phyloP scores from a whole-genome alignment of 2,329 filamentous ascomycete genomes.

The Penicillium olsonii region DNA sequence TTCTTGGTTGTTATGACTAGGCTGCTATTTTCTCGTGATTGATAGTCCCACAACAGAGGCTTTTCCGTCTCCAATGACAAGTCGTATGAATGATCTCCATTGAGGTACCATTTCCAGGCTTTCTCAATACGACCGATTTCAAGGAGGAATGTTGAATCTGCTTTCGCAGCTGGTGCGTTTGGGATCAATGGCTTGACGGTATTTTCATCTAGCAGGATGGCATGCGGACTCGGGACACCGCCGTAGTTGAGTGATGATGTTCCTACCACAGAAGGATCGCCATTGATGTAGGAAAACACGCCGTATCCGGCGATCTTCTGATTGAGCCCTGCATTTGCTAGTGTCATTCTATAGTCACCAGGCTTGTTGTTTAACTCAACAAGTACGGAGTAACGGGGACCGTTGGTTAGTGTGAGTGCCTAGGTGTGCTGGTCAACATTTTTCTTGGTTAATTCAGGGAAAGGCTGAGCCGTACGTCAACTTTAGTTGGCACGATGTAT shows the following conservation, averaged over 20 bases:
- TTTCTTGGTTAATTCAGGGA: not conserved
- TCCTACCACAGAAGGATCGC: not conserved
- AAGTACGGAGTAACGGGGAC: slow-evolving; percentile 2
- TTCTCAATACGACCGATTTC: slow-evolving; percentile 1
- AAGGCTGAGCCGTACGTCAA: not conserved
- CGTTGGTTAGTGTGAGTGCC: not conserved
- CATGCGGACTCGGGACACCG: not conserved
- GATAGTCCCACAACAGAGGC: slow-evolving; percentile 4
- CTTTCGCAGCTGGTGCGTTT: not conserved
- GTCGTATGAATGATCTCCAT: not conserved
- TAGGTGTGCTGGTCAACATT: not conserved
- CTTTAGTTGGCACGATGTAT: slow-evolving; percentile 3
- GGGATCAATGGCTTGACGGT: not conserved
- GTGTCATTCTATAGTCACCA: slow-evolving; percentile 1
- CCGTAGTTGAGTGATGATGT: not conserved
- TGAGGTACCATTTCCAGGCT: slow-evolving; percentile 6
- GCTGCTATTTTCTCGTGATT: not conserved
- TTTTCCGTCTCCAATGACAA: slow-evolving; percentile 2
- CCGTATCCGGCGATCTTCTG: slow-evolving; percentile 4
- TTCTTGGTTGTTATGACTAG: slow-evolving; percentile 3
- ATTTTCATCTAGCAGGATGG: not conserved
- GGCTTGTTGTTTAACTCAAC: slow-evolving; percentile 2
- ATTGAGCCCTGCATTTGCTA: not conserved
- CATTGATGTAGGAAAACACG: not conserved
- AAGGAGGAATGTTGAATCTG: not conserved